Evolutionary conservation across 2,329 filamentous ascomycete species (phyloP).

Genomic region (Pyrenophora tritici-repentis): DNA sequence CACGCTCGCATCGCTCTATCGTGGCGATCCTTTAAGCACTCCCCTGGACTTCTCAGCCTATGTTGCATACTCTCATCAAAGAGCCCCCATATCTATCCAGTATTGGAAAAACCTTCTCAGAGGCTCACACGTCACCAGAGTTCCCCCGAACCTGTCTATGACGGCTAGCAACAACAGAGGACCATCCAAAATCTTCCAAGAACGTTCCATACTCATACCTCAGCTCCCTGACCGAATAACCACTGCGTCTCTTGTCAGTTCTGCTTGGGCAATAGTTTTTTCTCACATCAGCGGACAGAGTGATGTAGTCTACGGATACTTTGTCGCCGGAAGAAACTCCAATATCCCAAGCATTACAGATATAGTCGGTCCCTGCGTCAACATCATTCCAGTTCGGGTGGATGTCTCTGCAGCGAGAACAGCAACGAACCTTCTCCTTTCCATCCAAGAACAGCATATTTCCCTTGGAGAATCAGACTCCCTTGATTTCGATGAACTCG

Average conservation of each 20-base stretch:
- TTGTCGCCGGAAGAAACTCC: constrained; percentile 42
- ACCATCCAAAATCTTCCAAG: constrained; percentile 16
- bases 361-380: constrained; percentile 94
- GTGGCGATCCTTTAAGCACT: not conserved
- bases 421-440: constrained; percentile 1
- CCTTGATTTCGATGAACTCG: not conserved
- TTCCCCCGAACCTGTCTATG: no score
- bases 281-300: constrained; percentile 31
- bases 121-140: no score
- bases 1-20: not conserved
- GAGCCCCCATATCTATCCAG: no score
- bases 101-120: no score
- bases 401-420: not conserved
- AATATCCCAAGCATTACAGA: constrained; percentile 63
- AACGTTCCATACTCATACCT: no score
- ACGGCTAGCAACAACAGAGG: no score
- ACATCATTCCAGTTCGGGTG: constrained; percentile 61
- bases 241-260: constrained; percentile 44
- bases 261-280: constrained; percentile 46
- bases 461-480: constrained; percentile 10
- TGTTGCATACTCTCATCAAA: no score
- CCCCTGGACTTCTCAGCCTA: not conserved
- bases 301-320: constrained; percentile 30
- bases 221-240: no score
- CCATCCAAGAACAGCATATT: constrained; percentile 45